Base-by-base conservation (phyloP, 768 basidiomycete genomes). In the Rhodotorula taiwanensis region DNA sequence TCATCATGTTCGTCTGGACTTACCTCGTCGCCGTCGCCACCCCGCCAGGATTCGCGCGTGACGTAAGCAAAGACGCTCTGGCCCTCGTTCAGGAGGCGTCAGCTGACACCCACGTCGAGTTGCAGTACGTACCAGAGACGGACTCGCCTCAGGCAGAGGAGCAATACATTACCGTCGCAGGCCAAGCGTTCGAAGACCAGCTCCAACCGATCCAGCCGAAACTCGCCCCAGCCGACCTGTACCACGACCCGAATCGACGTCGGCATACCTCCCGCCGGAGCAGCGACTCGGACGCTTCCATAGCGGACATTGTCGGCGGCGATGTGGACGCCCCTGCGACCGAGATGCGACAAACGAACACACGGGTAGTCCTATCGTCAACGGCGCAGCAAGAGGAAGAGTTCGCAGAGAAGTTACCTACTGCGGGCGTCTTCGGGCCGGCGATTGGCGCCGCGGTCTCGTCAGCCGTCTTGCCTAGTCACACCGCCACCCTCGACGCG, bases 1-100 rank as follows among this genome's bases (percentile, higher is more conserved):
- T 69, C 53, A 53, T 62, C 31, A 58, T 64, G 50, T 64, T 64
- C 43, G 42, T 60, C 15, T 69, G 67, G 67, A 58, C 52, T 21
- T 69, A 69, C 52, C 3, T 39, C 21, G 43, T 48, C 1, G 67
- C 60, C 5, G 58, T 64, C 25, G 33, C 30, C 4, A 69, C 67
- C 20, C 43, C 63, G 7, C 67, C 67, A 1, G 67, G 67, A 14
- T 69, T 48, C 60, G 67, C 67, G 0, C 27, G 43, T 25, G 67
- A 69, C 39, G 67, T 41, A 3, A 4, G 8, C 16, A 18, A 27
- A 5, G 30, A 23, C 18, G 9, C 8, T 6, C 30, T 16, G 5
- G 14, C 25, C 15, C 47, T 6, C 41, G 20, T 34, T 11, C 13
- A 34, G 39, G 20, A 7, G 15, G 18, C 7, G 20, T 20, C 0